A percentile compares a stretch with the other conserved stretches of the same genome.
Evolutionary conservation across 768 basidiomycete species (phyloP).

Genomic region (Lentinula raphanica): DNA sequence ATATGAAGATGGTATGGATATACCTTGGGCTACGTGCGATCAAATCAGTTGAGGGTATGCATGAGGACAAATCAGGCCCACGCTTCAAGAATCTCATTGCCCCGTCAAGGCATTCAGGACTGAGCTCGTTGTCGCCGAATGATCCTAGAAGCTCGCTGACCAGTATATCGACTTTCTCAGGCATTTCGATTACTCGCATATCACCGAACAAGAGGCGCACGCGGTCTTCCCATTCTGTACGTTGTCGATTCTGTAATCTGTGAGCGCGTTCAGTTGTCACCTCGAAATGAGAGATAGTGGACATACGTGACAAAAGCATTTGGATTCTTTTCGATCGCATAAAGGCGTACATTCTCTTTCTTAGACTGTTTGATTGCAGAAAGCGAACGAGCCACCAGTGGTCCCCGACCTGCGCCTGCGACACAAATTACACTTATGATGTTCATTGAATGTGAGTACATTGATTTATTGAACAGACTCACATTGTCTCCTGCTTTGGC

Average conservation of each 20-base stretch:
- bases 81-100: conserved; percentile 91
- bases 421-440: conserved; percentile 72
- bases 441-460: conserved; percentile 3
- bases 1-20: conserved; percentile 95
- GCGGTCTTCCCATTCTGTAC: conserved; percentile 73
- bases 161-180: conserved; percentile 87
- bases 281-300: conserved; percentile 4
- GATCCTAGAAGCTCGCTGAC: conserved; percentile 95
- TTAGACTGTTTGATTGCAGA: conserved; percentile 65
- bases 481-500: conserved; percentile 58
- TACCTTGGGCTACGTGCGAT: conserved; percentile 66
- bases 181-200: conserved; percentile 80
- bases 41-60: not conserved
- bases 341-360: conserved; percentile 54
- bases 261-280: conserved; percentile 5
- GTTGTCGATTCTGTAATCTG: conserved; percentile 81
- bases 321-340: conserved; percentile 95
- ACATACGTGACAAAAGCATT: conserved; percentile 91
- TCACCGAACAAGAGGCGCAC: conserved; percentile 90
- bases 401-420: conserved; percentile 93
- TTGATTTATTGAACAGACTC: conserved; percentile 23
- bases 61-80: conserved; percentile 30
- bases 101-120: conserved; percentile 96
- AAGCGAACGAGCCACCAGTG: conserved; percentile 82
- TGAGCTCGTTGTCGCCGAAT: conserved; percentile 97